Evolutionary conservation across 169 alveolate genomes (phyloP), one percentile per base, ranked within the genome.

Genomic region (Toxoplasma gondii): DNA sequence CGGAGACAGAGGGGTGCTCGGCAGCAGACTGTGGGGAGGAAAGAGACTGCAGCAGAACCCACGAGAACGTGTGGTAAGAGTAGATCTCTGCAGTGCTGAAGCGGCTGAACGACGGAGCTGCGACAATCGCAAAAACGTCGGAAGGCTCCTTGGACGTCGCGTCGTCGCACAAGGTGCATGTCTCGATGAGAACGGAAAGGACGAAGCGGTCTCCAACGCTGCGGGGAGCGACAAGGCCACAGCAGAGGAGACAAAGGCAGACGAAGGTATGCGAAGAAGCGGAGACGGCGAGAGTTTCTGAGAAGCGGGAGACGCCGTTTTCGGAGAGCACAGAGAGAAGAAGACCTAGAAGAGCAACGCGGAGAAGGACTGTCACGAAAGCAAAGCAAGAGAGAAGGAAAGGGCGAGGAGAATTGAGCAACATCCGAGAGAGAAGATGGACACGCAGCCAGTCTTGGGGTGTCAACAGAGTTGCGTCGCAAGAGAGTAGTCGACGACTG

Each of bases 131-230:
- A 31, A 91, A 80, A 5, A 91, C 87, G 64, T 91, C 95, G 58
- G 24, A 88, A 58, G 93, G 93, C 29, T 17, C 58, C 69, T 45
- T 1, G 22, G 93, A 49, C 58, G 53, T 58, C 53, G 53, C 93
- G 38, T 88, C 88, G 34, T 12, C 88, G 86, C 39, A 38, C 27
- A 45, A 45, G 87, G 86, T 92, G 38, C 38, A 44, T 39, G 54
- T 91, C 39, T 94, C 95, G 78, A 41, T 92, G 87, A 39, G 67
- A 95, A 91, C 95, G 53, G 49, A 93, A 91, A 94, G 96, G 81
- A 38, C 98, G 96, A 7, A 97, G 94, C 70, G 94, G 81, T 91
- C 94, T 82, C 92, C 45, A 94, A 94, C 54, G n/a, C 90, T 82
- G 53, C 58, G 10, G 53, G 19, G 38, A 4, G 38, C 82, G 38